A percentile compares a stretch with the other conserved stretches of the same genome.
phyloP scores from a whole-genome alignment of 169 alveolate species.

The Miamiensis avidus region DNA sequence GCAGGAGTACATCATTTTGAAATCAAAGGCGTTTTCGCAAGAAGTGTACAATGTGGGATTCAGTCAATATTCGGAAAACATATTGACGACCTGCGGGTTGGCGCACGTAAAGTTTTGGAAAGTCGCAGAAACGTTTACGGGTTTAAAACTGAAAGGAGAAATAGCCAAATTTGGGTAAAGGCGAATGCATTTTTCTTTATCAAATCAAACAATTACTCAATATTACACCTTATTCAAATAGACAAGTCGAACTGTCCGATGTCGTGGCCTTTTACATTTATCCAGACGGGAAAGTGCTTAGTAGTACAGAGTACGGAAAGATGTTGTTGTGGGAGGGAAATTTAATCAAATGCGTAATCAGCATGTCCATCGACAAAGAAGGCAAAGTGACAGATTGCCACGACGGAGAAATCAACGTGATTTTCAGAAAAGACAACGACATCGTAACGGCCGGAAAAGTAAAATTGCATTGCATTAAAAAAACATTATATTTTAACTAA shows the following conservation, averaged over 20 bases:
- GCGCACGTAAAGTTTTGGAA: constrained; percentile 94
- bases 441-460: not conserved
- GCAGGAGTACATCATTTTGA: constrained; percentile 78
- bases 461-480: no score
- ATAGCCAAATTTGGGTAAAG: constrained; percentile 87
- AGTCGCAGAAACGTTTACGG: constrained; percentile 93
- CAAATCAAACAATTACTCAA: no score
- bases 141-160: constrained; percentile 91
- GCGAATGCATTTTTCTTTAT: not conserved
- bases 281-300: constrained; percentile 91
- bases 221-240: no score
- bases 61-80: constrained; percentile 52
- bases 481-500: no score
- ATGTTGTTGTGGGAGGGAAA: constrained; percentile 93
- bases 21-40: constrained; percentile 90
- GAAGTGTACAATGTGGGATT: constrained; percentile 65
- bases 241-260: constrained; percentile 88
- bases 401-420: constrained; percentile 76
- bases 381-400: constrained; percentile 67
- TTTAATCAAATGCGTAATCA: constrained; percentile 83
- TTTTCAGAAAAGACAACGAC: constrained; percentile 28
- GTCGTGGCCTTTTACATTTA: constrained; percentile 83
- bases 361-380: constrained; percentile 41
- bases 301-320: constrained; percentile 91
- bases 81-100: constrained; percentile 79